These are phyloP conservation scores for Chaetomium strumarium DNA, from an alignment of 2,329 filamentous ascomycete species.

Conservation along the genomic window DNA sequence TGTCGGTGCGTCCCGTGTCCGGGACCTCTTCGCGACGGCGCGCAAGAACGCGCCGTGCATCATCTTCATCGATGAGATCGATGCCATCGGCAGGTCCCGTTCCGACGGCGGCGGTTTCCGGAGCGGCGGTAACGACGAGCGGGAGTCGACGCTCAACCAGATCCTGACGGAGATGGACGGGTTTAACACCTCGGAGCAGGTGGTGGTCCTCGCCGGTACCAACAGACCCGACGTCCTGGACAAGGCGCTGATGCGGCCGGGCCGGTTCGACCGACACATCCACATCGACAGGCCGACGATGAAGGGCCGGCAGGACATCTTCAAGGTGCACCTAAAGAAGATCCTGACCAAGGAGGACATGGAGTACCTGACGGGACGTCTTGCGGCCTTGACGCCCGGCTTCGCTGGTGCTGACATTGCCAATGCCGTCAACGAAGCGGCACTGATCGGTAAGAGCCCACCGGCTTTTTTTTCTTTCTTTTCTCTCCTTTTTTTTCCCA, in stretches of 20 bases:
- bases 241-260: slow-evolving; percentile 91
- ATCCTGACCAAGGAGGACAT: slow-evolving; percentile 89
- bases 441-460: slow-evolving; percentile 71
- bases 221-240: slow-evolving; percentile 94
- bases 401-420: slow-evolving; percentile 98
- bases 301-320: slow-evolving; percentile 94
- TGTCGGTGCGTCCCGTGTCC: slow-evolving; percentile 91
- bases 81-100: slow-evolving; percentile 90
- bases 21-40: slow-evolving; percentile 89
- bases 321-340: slow-evolving; percentile 88
- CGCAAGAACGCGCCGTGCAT: slow-evolving; percentile 97
- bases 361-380: slow-evolving; percentile 78
- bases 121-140: slow-evolving; percentile 93
- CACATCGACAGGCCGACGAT: slow-evolving; percentile 92
- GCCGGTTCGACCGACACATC: slow-evolving; percentile 95
- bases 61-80: slow-evolving; percentile 99
- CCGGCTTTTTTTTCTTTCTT: not conserved
- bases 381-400: slow-evolving; percentile 88
- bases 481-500: not conserved
- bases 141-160: slow-evolving; percentile 94
- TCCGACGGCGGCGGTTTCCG: slow-evolving; percentile 72
- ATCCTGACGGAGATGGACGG: slow-evolving; percentile 99
- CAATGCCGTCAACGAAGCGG: slow-evolving; percentile 97
- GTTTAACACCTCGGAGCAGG: slow-evolving; percentile 94
- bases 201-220: slow-evolving; percentile 93